phyloP scores from a whole-genome alignment of 257 asterid species.

The Penstemon davidsonii region DNA sequence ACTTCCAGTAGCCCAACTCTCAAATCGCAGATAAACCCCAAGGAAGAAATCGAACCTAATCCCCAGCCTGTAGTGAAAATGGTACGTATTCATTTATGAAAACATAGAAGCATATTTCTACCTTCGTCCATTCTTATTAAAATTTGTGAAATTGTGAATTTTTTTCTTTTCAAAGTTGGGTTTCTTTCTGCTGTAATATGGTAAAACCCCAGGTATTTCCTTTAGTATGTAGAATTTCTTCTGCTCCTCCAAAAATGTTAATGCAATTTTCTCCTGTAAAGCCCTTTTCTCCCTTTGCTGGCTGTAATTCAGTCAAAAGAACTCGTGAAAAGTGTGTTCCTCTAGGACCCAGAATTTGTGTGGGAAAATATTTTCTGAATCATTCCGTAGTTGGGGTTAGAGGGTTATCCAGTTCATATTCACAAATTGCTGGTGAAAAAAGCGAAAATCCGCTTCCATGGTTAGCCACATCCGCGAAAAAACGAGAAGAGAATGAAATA shows the following conservation, averaged over 20 bases:
- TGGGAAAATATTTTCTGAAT: slow-evolving; percentile 27
- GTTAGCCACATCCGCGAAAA: slow-evolving; percentile 54
- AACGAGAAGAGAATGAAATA: slow-evolving; percentile 30
- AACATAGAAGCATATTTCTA: background rate
- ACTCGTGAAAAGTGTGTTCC: slow-evolving; percentile 23
- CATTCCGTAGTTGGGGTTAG: slow-evolving; percentile 39
- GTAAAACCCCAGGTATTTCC: slow-evolving; percentile 45
- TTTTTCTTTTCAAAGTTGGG: background rate
- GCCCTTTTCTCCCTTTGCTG: slow-evolving; percentile 38
- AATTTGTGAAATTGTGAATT: background rate
- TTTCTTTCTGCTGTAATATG: slow-evolving; percentile 30
- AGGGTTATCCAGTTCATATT: slow-evolving; percentile 51
- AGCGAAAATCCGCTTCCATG: slow-evolving; percentile 68
- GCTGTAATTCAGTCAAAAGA: slow-evolving; percentile 32
- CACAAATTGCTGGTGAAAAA: slow-evolving; percentile 36
- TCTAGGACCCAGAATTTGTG: slow-evolving; percentile 14
- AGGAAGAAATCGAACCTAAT: background rate
- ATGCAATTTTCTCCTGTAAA: slow-evolving; percentile 40
- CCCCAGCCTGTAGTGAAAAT: background rate
- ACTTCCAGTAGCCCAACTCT: too few species aligned
- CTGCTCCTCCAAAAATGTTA: slow-evolving; percentile 41
- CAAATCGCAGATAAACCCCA: background rate
- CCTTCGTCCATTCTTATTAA: background rate
- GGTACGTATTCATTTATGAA: background rate
- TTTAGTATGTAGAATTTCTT: slow-evolving; percentile 43